Percentiles rank a stretch among this genome's conserved stretches.
Evolutionary conservation across 1,284 basidiomycete genomes (phyloP).

Genomic region (Apiotrichum sp.): DNA sequence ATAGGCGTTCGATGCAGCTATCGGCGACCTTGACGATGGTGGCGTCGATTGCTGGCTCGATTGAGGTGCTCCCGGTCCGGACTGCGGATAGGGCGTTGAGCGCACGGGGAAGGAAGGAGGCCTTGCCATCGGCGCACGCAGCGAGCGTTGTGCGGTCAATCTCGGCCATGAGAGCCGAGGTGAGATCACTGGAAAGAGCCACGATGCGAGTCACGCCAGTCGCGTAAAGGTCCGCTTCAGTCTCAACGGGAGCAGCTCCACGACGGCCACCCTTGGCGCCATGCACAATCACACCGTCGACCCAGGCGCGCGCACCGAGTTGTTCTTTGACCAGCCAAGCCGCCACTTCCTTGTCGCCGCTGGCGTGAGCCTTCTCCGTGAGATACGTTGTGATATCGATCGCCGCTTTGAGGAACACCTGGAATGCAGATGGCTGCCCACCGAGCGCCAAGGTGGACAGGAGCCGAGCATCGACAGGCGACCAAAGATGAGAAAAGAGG

Average conservation of each 20-base stretch:
- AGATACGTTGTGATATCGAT: conserved; percentile 31
- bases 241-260: conserved; percentile 20
- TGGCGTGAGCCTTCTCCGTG: conserved; percentile 14
- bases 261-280: conserved; percentile 32
- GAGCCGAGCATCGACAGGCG: conserved; percentile 38
- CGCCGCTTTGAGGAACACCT: conserved; percentile 34
- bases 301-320: conserved; percentile 30
- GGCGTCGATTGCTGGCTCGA: conserved; percentile 3
- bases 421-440: conserved; percentile 34
- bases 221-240: conserved; percentile 31
- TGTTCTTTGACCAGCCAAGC: conserved; percentile 35
- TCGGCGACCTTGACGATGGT: conserved; percentile 17
- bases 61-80: neutral
- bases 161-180: conserved; percentile 62
- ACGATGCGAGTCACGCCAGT: conserved; percentile 20
- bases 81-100: conserved; percentile 8
- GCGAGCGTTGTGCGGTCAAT: conserved; percentile 62
- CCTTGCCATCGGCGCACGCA: conserved; percentile 12
- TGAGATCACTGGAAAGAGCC: conserved; percentile 54
- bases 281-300: conserved; percentile 33
- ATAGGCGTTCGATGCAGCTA: conserved; percentile 14
- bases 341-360: conserved; percentile 15
- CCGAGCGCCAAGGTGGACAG: conserved; percentile 39
- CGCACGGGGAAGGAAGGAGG: conserved; percentile 17
- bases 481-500: conserved; percentile 42